Conservation (phyloP, 2,329 filamentous ascomycete species). For the Chaetomium globosum region DNA sequence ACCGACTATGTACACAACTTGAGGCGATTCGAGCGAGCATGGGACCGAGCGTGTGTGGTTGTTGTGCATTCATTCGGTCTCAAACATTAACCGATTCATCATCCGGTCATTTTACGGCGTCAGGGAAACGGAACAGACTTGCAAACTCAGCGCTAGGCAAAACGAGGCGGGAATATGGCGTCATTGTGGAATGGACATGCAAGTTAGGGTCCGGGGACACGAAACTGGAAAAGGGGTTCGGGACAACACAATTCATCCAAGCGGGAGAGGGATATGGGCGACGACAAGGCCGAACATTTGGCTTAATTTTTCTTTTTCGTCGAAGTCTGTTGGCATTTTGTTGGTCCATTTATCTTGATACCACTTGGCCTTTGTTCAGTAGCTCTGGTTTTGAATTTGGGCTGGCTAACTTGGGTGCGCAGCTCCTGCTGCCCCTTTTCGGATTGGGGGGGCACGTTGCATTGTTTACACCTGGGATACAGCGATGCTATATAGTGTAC, state of each 20-base stretch:
- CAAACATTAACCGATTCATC: neutral
- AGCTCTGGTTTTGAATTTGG: neutral
- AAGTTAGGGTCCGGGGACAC: neutral
- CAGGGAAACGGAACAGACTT: neutral
- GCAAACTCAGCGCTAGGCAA: neutral
- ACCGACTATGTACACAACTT: neutral
- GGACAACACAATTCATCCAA: neutral
- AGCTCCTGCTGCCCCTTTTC: neutral
- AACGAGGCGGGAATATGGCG: constrained; percentile 7
- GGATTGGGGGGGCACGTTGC: neutral
- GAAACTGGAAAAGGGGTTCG: neutral
- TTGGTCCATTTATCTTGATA: constrained; percentile 18
- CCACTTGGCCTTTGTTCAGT: constrained; percentile 2
- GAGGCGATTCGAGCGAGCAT: neutral
- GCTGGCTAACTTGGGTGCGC: neutral
- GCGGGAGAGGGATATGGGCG: neutral
- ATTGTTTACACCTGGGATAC: constrained; percentile 1
- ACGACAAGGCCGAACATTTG: neutral
- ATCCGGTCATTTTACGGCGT: constrained; percentile 14
- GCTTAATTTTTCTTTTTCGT: neutral
- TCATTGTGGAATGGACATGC: neutral
- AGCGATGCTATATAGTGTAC: neutral
- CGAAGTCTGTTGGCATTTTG: constrained; percentile 9
- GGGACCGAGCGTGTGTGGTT: neutral
- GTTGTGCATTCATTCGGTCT: neutral